Percentiles rank a stretch among this genome's conserved stretches.
Evolutionary conservation across 139 green algal genomes (phyloP).

Genomic region (Asterochloris erici): DNA sequence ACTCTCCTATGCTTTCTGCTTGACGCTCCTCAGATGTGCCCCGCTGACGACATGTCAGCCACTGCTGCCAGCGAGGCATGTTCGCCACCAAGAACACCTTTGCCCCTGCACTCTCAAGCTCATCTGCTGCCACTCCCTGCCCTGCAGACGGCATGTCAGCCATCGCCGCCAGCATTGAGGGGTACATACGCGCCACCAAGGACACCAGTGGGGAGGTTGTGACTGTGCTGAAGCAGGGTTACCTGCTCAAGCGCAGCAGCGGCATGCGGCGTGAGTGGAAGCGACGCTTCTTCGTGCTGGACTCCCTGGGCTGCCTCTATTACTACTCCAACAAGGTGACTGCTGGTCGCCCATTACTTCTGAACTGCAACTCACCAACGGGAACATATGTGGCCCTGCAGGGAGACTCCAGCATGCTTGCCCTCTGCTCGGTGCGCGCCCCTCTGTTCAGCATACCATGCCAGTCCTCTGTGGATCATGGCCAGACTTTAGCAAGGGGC

Average conservation of each 20-base stretch:
- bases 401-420: too few species aligned
- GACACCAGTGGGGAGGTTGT: slow-evolving; percentile 30
- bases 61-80: background rate
- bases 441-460: too few species aligned
- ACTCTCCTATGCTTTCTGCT: too few species aligned
- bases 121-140: background rate
- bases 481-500: too few species aligned
- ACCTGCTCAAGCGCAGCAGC: slow-evolving; percentile 69
- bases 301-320: slow-evolving; percentile 67
- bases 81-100: background rate
- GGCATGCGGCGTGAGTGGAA: slow-evolving; percentile 71
- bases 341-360: too few species aligned
- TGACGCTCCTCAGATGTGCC: too few species aligned
- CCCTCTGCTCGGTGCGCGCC: too few species aligned
- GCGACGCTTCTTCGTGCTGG: slow-evolving; percentile 88
- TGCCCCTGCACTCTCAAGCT: background rate
- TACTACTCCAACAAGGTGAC: slow-evolving; percentile 68
- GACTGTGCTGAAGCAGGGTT: slow-evolving; percentile 73
- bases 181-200: slow-evolving; percentile 38
- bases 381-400: background rate
- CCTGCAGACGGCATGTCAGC: slow-evolving; percentile 21
- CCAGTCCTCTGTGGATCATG: too few species aligned
- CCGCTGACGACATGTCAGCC: background rate
- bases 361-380: too few species aligned
- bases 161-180: slow-evolving; percentile 43